Evolutionary conservation across 2,329 filamentous ascomycete species (phyloP).

Genomic region (Raffaelea ambrosiae): DNA sequence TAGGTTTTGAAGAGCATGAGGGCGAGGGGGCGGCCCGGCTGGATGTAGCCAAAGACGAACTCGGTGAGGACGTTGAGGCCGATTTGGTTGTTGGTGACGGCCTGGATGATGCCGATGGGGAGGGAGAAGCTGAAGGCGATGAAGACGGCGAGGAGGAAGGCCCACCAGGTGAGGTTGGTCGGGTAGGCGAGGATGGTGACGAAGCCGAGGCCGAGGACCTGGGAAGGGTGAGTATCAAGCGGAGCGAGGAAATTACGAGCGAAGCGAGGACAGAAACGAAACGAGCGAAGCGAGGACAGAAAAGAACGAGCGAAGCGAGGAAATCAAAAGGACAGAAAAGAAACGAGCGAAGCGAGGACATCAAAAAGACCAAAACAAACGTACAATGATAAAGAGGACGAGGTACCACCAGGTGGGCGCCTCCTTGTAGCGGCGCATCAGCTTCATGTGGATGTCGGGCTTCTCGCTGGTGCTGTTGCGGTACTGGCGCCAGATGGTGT

Average conservation of each 20-base stretch:
- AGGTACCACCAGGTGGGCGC: slow-evolving; percentile 59
- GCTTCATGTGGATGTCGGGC: slow-evolving; percentile 55
- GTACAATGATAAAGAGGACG: slow-evolving; percentile 44
- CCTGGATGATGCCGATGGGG: slow-evolving; percentile 62
- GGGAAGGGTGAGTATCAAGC: background rate
- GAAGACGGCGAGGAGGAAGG: slow-evolving; percentile 56
- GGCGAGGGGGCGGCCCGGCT: slow-evolving; percentile 61
- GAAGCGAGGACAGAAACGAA: slow-evolving; percentile 8
- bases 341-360: slow-evolving; percentile 7
- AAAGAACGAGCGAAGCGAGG: background rate
- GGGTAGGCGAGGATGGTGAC: slow-evolving; percentile 50
- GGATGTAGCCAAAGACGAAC: slow-evolving; percentile 67
- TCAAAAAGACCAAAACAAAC: slow-evolving; percentile 16
- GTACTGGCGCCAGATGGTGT: slow-evolving; percentile 57
- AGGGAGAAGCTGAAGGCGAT: slow-evolving; percentile 57
- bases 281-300: slow-evolving; percentile 8
- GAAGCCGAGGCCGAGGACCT: slow-evolving; percentile 46
- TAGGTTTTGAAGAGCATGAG: slow-evolving; percentile 67
- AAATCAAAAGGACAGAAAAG: background rate
- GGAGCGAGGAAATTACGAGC: background rate
- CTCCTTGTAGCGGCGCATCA: slow-evolving; percentile 55
- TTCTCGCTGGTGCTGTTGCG: slow-evolving; percentile 49
- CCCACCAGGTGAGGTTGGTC: slow-evolving; percentile 66
- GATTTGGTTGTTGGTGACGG: slow-evolving; percentile 61
- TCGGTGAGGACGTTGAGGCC: slow-evolving; percentile 66